Evolutionary conservation across 2,329 filamentous ascomycete species (phyloP).

Genomic region (Coleophoma cylindrospora): DNA sequence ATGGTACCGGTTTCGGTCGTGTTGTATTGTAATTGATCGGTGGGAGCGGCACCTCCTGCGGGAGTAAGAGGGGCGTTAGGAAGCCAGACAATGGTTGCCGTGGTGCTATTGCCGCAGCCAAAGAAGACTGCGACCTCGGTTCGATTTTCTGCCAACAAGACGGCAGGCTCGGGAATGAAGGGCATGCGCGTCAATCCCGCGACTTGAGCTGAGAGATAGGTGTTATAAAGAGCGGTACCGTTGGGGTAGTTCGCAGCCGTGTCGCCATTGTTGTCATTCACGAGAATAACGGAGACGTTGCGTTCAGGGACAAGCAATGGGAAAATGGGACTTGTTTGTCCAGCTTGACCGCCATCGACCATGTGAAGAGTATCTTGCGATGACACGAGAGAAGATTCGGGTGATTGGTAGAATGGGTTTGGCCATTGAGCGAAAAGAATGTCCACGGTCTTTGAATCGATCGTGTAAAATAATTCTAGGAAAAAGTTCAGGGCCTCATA

Average conservation of each 20-base stretch:
- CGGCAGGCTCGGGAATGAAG: constrained; percentile 27
- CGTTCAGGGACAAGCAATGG: constrained; percentile 36
- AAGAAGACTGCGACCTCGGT: constrained; percentile 30
- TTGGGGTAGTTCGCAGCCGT: constrained; percentile 35
- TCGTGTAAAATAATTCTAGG: constrained; percentile 14
- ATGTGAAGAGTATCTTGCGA: constrained; percentile 27
- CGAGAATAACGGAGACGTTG: constrained; percentile 35
- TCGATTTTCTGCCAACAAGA: constrained; percentile 26
- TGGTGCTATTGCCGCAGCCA: constrained; percentile 40
- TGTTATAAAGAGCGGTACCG: constrained; percentile 31
- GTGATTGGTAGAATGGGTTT: constrained; percentile 38
- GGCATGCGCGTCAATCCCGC: constrained; percentile 32
- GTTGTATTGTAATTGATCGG: constrained; percentile 28
- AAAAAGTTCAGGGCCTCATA: constrained; percentile 11
- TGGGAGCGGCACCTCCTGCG: constrained; percentile 24
- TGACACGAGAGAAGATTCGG: constrained; percentile 22
- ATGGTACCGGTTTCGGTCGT: constrained; percentile 27
- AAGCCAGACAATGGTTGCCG: constrained; percentile 35
- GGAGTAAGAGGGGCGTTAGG: constrained; percentile 34
- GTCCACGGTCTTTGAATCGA: constrained; percentile 20
- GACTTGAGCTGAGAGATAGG: constrained; percentile 7
- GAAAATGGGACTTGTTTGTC: constrained; percentile 39
- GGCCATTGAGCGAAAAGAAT: constrained; percentile 20
- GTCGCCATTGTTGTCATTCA: constrained; percentile 39
- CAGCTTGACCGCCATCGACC: constrained; percentile 35